Conservation (phyloP, 495 filamentous ascomycete species). For the Stereocaulon alpinum region DNA sequence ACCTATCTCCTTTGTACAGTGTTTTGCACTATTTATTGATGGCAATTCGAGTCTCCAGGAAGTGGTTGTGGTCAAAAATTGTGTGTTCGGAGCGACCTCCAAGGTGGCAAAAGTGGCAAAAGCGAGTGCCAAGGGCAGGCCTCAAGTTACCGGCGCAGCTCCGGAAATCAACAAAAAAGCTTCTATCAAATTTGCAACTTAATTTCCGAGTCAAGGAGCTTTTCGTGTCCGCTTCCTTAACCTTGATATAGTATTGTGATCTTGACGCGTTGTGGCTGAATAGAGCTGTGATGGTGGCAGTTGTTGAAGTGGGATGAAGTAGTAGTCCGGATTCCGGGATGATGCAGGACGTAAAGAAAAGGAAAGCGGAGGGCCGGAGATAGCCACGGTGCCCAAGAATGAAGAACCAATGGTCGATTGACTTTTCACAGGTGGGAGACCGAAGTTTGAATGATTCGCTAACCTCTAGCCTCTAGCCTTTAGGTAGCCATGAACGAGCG, state of each 20-base stretch:
- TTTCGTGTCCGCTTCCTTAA: neutral
- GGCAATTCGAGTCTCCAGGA: neutral
- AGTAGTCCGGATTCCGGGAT: too few relatives aligned
- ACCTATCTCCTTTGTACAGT: neutral
- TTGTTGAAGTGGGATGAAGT: too few relatives aligned
- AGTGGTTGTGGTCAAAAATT: neutral
- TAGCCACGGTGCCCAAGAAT: too few relatives aligned
- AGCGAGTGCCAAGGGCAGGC: neutral
- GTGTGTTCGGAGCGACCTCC: neutral
- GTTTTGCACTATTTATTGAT: neutral
- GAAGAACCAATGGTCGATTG: too few relatives aligned
- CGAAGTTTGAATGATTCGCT: neutral
- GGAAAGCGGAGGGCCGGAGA: too few relatives aligned
- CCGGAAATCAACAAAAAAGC: neutral
- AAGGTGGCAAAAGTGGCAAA: neutral
- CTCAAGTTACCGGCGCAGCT: neutral
- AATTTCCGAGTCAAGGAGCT: neutral
- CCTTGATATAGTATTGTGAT: too few relatives aligned
- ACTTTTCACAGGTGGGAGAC: neutral
- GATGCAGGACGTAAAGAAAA: too few relatives aligned
- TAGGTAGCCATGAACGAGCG: neutral
- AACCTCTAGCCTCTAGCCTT: too few relatives aligned
- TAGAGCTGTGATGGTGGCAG: too few relatives aligned
- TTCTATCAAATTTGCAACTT: neutral
- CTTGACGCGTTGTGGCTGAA: too few relatives aligned